Evolutionary conservation across 257 asterid species (phyloP).

Genomic region (Ehretia macrophylla): DNA sequence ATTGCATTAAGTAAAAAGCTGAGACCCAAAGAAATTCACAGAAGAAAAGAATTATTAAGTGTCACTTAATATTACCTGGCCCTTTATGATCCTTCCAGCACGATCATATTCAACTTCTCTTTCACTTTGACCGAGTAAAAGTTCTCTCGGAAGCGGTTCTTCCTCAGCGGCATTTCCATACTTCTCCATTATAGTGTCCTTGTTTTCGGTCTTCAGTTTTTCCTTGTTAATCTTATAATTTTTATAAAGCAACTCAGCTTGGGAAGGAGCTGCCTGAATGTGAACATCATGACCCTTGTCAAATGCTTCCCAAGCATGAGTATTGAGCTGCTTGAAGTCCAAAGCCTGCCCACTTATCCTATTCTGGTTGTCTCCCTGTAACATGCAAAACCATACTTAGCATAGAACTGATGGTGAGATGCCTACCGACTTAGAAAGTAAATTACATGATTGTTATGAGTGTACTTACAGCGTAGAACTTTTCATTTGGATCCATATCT

Average conservation of each 20-base stretch:
- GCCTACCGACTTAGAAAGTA: not conserved
- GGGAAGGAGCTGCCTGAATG: conserved; percentile 98
- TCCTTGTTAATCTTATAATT: conserved; percentile 76
- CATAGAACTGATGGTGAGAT: too few species aligned
- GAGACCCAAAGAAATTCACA: not conserved
- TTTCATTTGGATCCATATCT: conserved; percentile 79
- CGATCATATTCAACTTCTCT: conserved; percentile 81
- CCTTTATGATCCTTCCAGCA: conserved; percentile 87
- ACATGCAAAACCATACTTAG: not conserved
- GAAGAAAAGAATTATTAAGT: not conserved
- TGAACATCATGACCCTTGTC: conserved; percentile 91
- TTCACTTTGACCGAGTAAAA: conserved; percentile 87
- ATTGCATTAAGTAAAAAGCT: too few species aligned
- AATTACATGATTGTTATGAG: not conserved
- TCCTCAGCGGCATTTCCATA: conserved; percentile 90
- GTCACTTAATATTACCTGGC: conserved; percentile 54
- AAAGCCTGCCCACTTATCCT: conserved; percentile 85
- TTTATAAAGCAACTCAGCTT: conserved; percentile 82
- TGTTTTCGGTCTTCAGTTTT: conserved; percentile 67
- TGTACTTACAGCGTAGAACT: conserved; percentile 59
- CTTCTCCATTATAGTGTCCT: conserved; percentile 75
- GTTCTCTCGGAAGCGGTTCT: conserved; percentile 76
- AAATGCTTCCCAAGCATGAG: conserved; percentile 88
- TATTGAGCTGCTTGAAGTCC: conserved; percentile 82
- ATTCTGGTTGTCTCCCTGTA: conserved; percentile 41